Conservation (phyloP, 805 yeast species). For the Komagataella ulmi region DNA sequence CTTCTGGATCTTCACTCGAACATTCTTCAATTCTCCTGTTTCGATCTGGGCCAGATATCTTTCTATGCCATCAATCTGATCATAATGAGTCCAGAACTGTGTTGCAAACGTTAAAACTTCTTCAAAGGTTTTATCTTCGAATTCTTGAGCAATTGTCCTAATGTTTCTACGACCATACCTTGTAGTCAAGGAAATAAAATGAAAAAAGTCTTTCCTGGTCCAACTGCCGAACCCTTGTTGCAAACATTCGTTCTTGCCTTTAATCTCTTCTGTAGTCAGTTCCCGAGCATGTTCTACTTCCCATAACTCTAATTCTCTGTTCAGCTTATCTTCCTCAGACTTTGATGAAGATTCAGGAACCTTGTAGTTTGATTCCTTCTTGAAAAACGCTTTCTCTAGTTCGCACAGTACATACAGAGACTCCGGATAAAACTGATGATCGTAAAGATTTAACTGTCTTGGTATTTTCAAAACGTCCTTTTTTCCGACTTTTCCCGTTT, state of each 20-base stretch:
- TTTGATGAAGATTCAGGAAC: slow-evolving; percentile 36
- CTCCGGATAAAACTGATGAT: slow-evolving; percentile 60
- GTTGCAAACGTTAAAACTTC: slow-evolving; percentile 48
- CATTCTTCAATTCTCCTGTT: slow-evolving; percentile 55
- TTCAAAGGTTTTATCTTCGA: slow-evolving; percentile 41
- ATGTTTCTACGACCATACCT: slow-evolving; percentile 46
- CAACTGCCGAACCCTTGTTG: slow-evolving; percentile 49
- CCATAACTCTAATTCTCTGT: slow-evolving; percentile 33
- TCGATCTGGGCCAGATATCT: slow-evolving; percentile 63
- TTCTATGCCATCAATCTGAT: slow-evolving; percentile 55
- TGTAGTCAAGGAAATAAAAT: slow-evolving; percentile 57
- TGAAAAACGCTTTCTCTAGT: slow-evolving; percentile 53
- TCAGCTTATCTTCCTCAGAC: slow-evolving; percentile 27
- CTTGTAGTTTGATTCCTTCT: slow-evolving; percentile 43
- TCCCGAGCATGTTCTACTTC: slow-evolving; percentile 43
- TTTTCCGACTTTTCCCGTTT: slow-evolving; percentile 9
- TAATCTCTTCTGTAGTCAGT: slow-evolving; percentile 49
- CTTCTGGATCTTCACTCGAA: slow-evolving; percentile 41
- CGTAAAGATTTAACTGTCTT: slow-evolving; percentile 48
- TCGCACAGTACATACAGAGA: slow-evolving; percentile 39
- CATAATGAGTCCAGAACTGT: slow-evolving; percentile 50
- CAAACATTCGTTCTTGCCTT: slow-evolving; percentile 37
- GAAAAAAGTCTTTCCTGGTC: slow-evolving; percentile 66
- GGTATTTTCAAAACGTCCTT: slow-evolving; percentile 31
- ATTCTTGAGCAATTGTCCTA: slow-evolving; percentile 34